These are phyloP conservation scores for Blastobotrys petasosporus DNA, from an alignment of 1,139 yeast species.

Conservation along the genomic window DNA sequence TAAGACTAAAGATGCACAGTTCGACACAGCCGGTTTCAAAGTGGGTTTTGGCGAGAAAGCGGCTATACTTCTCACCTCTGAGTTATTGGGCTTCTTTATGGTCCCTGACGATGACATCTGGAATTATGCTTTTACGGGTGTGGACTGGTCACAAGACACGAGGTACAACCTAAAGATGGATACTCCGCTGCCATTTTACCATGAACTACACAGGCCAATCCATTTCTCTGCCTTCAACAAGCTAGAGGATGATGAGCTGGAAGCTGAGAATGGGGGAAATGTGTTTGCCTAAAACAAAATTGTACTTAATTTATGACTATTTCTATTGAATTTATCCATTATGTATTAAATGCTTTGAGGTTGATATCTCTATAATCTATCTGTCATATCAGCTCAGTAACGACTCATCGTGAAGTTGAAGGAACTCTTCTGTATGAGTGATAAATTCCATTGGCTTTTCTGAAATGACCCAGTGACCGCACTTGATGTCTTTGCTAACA, in stretches of 20 bases:
- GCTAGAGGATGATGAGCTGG: constrained; percentile 53
- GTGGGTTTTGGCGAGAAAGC: constrained; percentile 54
- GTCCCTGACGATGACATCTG: constrained; percentile 83
- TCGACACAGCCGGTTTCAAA: constrained; percentile 58
- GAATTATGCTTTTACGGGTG: constrained; percentile 89
- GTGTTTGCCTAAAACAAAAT: constrained; percentile 46
- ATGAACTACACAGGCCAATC: constrained; percentile 79
- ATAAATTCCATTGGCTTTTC: constrained; percentile 28
- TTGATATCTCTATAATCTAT: no score
- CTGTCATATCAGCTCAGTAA: no score
- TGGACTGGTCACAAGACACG: constrained; percentile 63
- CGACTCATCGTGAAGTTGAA: constrained; percentile 7
- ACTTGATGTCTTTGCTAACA: constrained; percentile 63
- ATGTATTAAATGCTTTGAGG: no score
- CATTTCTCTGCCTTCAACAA: constrained; percentile 76
- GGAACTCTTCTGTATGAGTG: constrained; percentile 19
- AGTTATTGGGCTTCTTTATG: constrained; percentile 72
- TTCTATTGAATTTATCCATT: background rate
- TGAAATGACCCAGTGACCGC: constrained; percentile 72
- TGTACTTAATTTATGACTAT: background rate
- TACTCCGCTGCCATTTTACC: constrained; percentile 74
- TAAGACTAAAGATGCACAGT: constrained; percentile 50
- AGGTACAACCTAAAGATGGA: constrained; percentile 67
- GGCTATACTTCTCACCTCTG: constrained; percentile 70
- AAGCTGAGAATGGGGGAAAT: constrained; percentile 63